A percentile compares a stretch with the other conserved stretches of the same genome.
phyloP scores from a whole-genome alignment of 2,329 filamentous ascomycete genomes.

The Ophiostoma triangulosporum region DNA sequence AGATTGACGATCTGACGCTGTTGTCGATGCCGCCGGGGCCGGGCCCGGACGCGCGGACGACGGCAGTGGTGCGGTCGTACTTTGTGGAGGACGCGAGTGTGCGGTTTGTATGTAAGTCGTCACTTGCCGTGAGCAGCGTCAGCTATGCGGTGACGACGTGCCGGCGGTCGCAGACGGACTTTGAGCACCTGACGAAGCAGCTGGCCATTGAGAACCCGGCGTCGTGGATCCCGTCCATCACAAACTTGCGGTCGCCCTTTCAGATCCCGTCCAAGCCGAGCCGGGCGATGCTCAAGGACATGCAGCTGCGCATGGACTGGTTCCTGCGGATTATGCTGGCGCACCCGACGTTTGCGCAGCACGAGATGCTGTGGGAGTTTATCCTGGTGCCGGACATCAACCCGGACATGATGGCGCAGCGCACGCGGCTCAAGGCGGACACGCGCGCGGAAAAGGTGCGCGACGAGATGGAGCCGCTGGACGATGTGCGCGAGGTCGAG shows the following conservation, averaged over 20 bases:
- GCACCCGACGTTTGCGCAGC: conserved; percentile 86
- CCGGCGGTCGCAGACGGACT: conserved; percentile 73
- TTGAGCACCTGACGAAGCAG: conserved; percentile 77
- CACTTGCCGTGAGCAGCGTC: conserved; percentile 65
- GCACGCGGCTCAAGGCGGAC: conserved; percentile 76
- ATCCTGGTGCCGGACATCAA: conserved; percentile 93
- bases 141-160: conserved; percentile 93
- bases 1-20: conserved; percentile 84
- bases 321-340: conserved; percentile 77
- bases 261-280: conserved; percentile 89
- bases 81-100: conserved; percentile 96
- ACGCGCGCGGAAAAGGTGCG: conserved; percentile 69
- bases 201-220: conserved; percentile 82
- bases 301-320: conserved; percentile 73
- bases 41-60: conserved; percentile 71
- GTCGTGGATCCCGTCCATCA: conserved; percentile 78
- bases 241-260: conserved; percentile 71
- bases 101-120: conserved; percentile 85
- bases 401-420: conserved; percentile 75
- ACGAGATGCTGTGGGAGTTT: conserved; percentile 98
- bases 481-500: conserved; percentile 77
- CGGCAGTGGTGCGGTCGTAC: conserved; percentile 85
- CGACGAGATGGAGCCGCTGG: conserved; percentile 77
- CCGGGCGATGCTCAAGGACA: conserved; percentile 70
- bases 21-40: conserved; percentile 40